These are phyloP conservation scores for Podospora didyma DNA, from an alignment of 495 filamentous ascomycete genomes.

Conservation along the genomic window DNA sequence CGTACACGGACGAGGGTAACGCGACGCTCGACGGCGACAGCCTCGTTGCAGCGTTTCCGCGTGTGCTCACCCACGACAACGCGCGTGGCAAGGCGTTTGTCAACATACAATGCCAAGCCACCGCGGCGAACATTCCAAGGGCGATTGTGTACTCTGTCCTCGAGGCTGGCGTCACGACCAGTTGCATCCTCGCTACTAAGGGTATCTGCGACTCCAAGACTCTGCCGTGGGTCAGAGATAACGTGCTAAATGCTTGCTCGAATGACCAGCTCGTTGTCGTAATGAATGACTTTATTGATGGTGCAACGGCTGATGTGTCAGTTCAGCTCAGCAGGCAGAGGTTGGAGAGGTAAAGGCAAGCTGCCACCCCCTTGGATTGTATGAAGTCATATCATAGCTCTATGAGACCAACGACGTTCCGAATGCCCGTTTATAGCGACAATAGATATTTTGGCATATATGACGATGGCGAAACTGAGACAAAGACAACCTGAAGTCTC, in stretches of 20 bases:
- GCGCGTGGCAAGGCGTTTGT: slow-evolving; percentile 39
- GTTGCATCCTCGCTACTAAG: slow-evolving; percentile 47
- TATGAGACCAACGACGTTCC: too few relatives aligned
- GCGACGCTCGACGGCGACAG: slow-evolving; percentile 45
- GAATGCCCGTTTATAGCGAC: too few relatives aligned
- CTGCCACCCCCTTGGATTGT: too few relatives aligned
- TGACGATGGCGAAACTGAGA: too few relatives aligned
- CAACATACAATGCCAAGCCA: slow-evolving; percentile 53
- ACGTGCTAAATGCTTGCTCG: slow-evolving; percentile 32
- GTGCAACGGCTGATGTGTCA: slow-evolving; percentile 47
- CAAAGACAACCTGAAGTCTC: too few relatives aligned
- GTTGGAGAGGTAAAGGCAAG: slow-evolving; percentile 20
- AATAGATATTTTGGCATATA: too few relatives aligned
- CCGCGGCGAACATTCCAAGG: slow-evolving; percentile 46
- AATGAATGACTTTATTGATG: slow-evolving; percentile 56
- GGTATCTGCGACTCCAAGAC: slow-evolving; percentile 48
- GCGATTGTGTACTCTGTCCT: slow-evolving; percentile 44
- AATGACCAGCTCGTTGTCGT: slow-evolving; percentile 40
- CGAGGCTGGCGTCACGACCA: slow-evolving; percentile 38
- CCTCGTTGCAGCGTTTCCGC: slow-evolving; percentile 41
- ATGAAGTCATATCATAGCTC: too few relatives aligned
- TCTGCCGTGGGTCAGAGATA: slow-evolving; percentile 44
- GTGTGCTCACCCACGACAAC: slow-evolving; percentile 31
- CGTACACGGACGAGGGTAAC: slow-evolving; percentile 49
- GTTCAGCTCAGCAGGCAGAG: slow-evolving; percentile 41